Base-by-base conservation (phyloP, 352 stramenopile genomes). In the Phytophthora foliorum region DNA sequence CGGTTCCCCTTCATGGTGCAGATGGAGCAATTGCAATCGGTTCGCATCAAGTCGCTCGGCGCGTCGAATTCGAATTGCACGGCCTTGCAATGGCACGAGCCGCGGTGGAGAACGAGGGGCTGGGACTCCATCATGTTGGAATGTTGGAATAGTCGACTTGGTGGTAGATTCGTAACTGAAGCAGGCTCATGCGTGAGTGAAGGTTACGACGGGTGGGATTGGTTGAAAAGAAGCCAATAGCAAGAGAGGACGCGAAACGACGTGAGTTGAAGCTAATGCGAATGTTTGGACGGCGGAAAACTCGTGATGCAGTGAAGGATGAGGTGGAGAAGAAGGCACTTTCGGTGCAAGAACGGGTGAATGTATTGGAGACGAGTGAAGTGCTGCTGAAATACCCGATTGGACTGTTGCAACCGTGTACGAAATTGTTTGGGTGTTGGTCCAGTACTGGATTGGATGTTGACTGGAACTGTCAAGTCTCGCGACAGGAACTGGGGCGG, bases 1-100 rank as follows among this genome's bases (percentile, higher is more conserved):
- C 70, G 63, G 73, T 95, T 95, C 34, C 79, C 76, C 70, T 94
- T 94, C 84, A 95, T 91, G 45, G 53, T 42, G 73, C 88, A 96
- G 48, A 95, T 89, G 34, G 85, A 93, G 72, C 89, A 96, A 68
- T 95, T 96, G 82, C 89, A 96, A 48, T 89, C 78, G 36, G 76
- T 89, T 4, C 78, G 74, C 31, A 93, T 74, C 25, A 94, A 45
- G 55, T 90, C 68, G 9, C 55, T 57, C 6, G 84, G 59, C 24
- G 78, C 89, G 13, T 89, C 71, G 55, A 94, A 88, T 51, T 90
- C 75, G 69, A 95, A 96, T 29, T 69, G 60, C 34, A 96, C 84
- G 17, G 70, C 66, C 44, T 74, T 64, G 75, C 89, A 96, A 67
- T 96, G 89, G 69, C 88, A 96, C 29, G 55, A 68, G 27, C 63